Evolutionary conservation across 768 basidiomycete species (phyloP).

Genomic region (Mycena rosella): DNA sequence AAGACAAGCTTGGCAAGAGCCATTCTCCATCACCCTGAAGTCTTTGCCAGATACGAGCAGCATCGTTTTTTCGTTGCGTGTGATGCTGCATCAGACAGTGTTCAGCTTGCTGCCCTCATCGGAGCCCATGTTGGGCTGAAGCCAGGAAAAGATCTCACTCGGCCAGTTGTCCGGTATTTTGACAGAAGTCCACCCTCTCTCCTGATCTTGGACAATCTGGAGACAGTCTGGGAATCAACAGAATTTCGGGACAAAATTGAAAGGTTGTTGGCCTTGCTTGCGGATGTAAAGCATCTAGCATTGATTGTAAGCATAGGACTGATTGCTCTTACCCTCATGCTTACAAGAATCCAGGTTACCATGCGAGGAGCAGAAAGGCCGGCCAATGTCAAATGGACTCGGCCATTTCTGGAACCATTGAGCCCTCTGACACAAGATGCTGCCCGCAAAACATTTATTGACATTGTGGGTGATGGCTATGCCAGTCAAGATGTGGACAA

Average conservation of each 20-base stretch:
- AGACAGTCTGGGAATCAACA: constrained; percentile 6
- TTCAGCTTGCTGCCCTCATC: background rate
- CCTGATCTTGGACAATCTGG: constrained; percentile 4
- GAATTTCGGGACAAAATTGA: background rate
- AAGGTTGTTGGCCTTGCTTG: background rate
- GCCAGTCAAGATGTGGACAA: no score
- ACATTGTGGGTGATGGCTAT: no score
- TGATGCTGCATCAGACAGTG: background rate
- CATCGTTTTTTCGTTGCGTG: background rate
- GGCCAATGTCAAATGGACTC: no score
- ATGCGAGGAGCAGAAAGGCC: no score
- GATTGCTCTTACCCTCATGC: background rate
- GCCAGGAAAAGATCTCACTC: background rate
- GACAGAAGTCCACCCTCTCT: background rate
- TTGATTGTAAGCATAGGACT: background rate
- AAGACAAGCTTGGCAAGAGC: background rate
- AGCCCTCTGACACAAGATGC: no score
- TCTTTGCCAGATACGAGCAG: background rate
- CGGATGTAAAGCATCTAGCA: background rate
- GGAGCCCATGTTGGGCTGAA: background rate
- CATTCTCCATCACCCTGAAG: background rate
- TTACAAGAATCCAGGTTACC: background rate
- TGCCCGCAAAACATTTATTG: no score
- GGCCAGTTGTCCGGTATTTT: background rate
- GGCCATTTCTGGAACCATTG: no score